These are phyloP conservation scores for Afroboletus lepidellus DNA, from an alignment of 1,284 basidiomycete genomes.

Conservation along the genomic window DNA sequence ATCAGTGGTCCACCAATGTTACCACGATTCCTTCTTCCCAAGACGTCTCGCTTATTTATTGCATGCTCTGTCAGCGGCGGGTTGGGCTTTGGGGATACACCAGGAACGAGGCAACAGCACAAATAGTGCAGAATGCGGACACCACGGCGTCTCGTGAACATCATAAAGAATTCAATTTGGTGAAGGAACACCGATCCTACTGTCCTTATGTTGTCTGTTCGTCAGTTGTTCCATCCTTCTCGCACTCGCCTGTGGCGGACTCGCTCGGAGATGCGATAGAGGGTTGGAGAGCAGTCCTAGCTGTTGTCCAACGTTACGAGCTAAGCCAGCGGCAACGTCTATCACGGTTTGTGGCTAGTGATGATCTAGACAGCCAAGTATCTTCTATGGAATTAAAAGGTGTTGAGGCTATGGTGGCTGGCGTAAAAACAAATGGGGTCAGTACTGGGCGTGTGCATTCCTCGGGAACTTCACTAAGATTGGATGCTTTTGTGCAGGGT, in stretches of 20 bases:
- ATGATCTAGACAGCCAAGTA: constrained; percentile 10
- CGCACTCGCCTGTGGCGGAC: constrained; percentile 33
- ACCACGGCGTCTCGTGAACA: constrained; percentile 29
- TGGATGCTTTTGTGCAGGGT: constrained; percentile 47
- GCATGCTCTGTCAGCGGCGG: constrained; percentile 68
- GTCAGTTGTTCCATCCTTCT: constrained; percentile 59
- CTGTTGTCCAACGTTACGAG: constrained; percentile 62
- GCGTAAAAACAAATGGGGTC: constrained; percentile 70
- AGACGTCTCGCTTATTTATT: constrained; percentile 58
- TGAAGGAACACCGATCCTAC: constrained; percentile 77
- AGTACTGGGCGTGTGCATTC: constrained; percentile 30
- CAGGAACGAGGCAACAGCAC: constrained; percentile 24
- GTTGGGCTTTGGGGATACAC: constrained; percentile 75
- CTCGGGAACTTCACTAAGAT: constrained; percentile 4
- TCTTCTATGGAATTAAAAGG: constrained; percentile 40
- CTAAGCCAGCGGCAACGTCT: constrained; percentile 55
- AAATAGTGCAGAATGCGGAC: constrained; percentile 10
- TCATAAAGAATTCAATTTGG: constrained; percentile 63
- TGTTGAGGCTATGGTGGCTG: constrained; percentile 70
- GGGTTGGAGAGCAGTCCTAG: constrained; percentile 74
- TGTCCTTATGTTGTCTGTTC: constrained; percentile 77
- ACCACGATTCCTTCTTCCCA: constrained; percentile 10
- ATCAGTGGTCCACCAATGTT: not conserved
- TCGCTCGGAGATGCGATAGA: constrained; percentile 45
- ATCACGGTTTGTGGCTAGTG: constrained; percentile 27